A percentile compares a stretch with the other conserved stretches of the same genome.
These are phyloP conservation scores for Gastrolobium bilobum DNA, from an alignment of 306 rosid species.

Conservation along the genomic window DNA sequence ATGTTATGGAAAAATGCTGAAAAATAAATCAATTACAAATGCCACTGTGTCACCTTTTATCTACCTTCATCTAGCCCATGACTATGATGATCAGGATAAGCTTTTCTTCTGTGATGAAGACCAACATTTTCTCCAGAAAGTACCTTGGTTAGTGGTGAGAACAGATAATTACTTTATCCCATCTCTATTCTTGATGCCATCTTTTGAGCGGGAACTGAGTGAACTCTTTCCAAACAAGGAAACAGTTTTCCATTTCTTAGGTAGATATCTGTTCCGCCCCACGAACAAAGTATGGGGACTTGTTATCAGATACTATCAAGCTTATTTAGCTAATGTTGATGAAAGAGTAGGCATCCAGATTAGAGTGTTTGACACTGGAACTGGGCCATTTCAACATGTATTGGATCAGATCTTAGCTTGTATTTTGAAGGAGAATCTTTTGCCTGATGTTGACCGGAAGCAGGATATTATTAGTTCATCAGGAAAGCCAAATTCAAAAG, in stretches of 20 bases:
- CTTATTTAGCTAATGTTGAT: conserved; percentile 74
- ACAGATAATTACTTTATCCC: conserved; percentile 78
- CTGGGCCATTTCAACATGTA: conserved; percentile 70
- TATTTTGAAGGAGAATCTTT: conserved; percentile 58
- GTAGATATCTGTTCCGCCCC: conserved; percentile 79
- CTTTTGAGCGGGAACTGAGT: conserved; percentile 69
- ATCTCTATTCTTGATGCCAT: conserved; percentile 73
- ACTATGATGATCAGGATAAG: conserved; percentile 69
- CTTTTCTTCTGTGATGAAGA: conserved; percentile 80
- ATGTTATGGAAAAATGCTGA: conserved; percentile 73
- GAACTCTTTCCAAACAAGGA: conserved; percentile 69
- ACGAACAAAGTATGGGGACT: conserved; percentile 78
- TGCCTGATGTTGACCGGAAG: conserved; percentile 57
- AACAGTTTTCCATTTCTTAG: conserved; percentile 71
- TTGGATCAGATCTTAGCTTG: conserved; percentile 78
- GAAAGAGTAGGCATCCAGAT: conserved; percentile 75
- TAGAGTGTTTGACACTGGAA: conserved; percentile 64
- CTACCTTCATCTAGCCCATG: conserved; percentile 79
- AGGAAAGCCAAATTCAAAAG: conserved; percentile 52
- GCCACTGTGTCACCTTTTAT: conserved; percentile 52
- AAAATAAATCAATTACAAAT: conserved; percentile 48
- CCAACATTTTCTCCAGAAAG: conserved; percentile 50
- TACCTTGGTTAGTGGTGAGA: conserved; percentile 76
- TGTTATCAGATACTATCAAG: conserved; percentile 66
- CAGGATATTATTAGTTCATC: conserved; percentile 42